These are phyloP conservation scores for Talaromyces sp. DNA, from an alignment of 2,329 filamentous ascomycete species.

Conservation along the genomic window DNA sequence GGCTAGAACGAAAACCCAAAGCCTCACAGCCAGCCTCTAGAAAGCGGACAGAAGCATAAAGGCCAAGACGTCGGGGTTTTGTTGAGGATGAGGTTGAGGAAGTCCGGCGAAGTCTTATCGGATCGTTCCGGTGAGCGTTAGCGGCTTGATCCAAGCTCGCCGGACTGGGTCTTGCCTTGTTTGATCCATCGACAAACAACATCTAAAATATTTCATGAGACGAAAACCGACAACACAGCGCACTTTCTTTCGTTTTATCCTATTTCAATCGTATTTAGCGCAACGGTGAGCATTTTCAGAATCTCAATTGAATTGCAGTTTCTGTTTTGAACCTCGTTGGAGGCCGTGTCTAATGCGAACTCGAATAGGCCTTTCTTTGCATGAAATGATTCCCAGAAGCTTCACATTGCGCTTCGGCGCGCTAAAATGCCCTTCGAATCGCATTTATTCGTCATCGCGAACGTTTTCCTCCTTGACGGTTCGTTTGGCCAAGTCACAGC, in stretches of 20 bases:
- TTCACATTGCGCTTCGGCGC: slow-evolving; percentile 24
- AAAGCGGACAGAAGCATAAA: background rate
- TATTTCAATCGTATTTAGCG: background rate
- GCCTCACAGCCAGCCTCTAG: background rate
- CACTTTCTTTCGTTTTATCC: background rate
- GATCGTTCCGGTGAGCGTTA: slow-evolving; percentile 24
- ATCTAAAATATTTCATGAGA: background rate
- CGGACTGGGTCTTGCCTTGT: slow-evolving; percentile 22
- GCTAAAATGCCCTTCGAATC: slow-evolving; percentile 19
- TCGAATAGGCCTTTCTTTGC: background rate
- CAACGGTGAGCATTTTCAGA: background rate
- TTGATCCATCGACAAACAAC: background rate
- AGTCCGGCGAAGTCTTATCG: slow-evolving; percentile 9
- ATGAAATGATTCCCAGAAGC: background rate
- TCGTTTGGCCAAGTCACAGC: slow-evolving; percentile 15
- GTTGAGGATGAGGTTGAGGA: slow-evolving; percentile 15
- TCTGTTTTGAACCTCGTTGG: background rate
- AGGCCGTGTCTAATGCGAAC: slow-evolving; percentile 1
- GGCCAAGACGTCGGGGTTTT: background rate
- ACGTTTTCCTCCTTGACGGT: slow-evolving; percentile 15
- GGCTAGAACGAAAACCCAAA: background rate
- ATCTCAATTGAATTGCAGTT: background rate
- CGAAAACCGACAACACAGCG: background rate
- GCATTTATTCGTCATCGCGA: slow-evolving; percentile 14
- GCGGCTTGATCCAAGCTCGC: slow-evolving; percentile 24